Percentiles rank a stretch among this genome's conserved stretches.
phyloP scores from a whole-genome alignment of 2,329 filamentous ascomycete genomes.

The Alternaria infectoria region DNA sequence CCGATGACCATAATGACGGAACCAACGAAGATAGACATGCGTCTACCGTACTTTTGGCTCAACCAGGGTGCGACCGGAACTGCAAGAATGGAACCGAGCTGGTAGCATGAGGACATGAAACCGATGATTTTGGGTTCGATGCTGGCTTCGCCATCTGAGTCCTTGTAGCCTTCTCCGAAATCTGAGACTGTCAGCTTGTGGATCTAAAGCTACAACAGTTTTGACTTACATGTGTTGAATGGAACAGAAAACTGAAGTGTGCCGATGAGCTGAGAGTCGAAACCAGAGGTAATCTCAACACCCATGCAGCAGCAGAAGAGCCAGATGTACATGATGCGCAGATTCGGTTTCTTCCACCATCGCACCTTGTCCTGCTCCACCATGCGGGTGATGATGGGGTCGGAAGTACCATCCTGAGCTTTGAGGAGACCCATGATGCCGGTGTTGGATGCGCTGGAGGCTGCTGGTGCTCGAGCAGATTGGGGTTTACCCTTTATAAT shows the following conservation, averaged over 20 bases:
- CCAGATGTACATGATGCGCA: slow-evolving; percentile 48
- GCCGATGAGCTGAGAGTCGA: slow-evolving; percentile 48
- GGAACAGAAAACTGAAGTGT: slow-evolving; percentile 43
- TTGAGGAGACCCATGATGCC: slow-evolving; percentile 37
- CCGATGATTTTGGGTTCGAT: slow-evolving; percentile 39
- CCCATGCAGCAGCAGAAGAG: slow-evolving; percentile 48
- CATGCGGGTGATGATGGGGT: slow-evolving; percentile 53
- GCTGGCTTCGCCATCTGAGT: slow-evolving; percentile 19
- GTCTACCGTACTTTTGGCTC: slow-evolving; percentile 57
- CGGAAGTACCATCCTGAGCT: slow-evolving; percentile 35
- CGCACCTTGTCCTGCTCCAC: slow-evolving; percentile 50
- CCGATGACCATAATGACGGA: slow-evolving; percentile 64
- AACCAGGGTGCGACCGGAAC: slow-evolving; percentile 43
- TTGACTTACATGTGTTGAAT: slow-evolving; percentile 42
- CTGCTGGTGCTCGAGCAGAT: slow-evolving; percentile 15
- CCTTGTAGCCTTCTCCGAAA: slow-evolving; percentile 38
- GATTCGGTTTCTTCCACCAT: slow-evolving; percentile 53
- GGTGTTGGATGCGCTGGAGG: slow-evolving; percentile 15
- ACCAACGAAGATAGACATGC: slow-evolving; percentile 64
- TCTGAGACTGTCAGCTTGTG: slow-evolving; percentile 24
- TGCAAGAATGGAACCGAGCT: slow-evolving; percentile 44
- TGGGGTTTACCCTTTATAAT: slow-evolving; percentile 32
- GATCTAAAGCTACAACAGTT: too few relatives aligned
- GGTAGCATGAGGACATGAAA: slow-evolving; percentile 45
- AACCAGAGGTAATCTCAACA: slow-evolving; percentile 49